phyloP scores from a whole-genome alignment of 2,329 filamentous ascomycete species.

The Stachybotrys chartarum region DNA sequence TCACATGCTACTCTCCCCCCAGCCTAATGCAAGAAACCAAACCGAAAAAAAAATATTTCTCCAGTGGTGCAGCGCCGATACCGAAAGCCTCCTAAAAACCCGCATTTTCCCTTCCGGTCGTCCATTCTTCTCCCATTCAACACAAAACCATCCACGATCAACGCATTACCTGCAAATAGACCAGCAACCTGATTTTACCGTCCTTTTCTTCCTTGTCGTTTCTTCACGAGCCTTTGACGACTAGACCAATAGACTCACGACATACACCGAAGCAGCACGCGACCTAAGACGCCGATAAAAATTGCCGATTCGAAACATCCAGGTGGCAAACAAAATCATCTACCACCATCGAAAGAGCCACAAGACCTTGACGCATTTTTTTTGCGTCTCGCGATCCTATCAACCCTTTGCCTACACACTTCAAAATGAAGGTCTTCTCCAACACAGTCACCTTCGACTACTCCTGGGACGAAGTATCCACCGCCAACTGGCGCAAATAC shows the following conservation, averaged over 20 bases:
- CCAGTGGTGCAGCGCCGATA: neutral
- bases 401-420: conserved; percentile 7
- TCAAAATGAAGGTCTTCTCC: conserved; percentile 88
- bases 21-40: neutral
- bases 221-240: neutral
- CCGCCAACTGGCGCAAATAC: conserved; percentile 98
- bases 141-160: neutral
- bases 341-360: neutral
- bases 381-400: no score
- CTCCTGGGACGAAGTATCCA: conserved; percentile 97
- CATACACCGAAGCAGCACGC: neutral
- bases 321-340: no score
- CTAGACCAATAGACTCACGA: neutral
- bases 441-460: conserved; percentile 89
- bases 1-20: neutral
- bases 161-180: neutral
- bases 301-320: neutral
- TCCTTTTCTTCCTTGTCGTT: neutral
- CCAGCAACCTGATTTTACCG: neutral
- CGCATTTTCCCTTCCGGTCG: neutral
- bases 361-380: no score
- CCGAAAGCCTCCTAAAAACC: neutral
- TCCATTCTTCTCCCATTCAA: neutral
- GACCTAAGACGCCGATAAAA: neutral
- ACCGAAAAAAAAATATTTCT: neutral